Evolutionary conservation across 106 monocot genomes (phyloP).

Genomic region (Dendrobium nobile): DNA sequence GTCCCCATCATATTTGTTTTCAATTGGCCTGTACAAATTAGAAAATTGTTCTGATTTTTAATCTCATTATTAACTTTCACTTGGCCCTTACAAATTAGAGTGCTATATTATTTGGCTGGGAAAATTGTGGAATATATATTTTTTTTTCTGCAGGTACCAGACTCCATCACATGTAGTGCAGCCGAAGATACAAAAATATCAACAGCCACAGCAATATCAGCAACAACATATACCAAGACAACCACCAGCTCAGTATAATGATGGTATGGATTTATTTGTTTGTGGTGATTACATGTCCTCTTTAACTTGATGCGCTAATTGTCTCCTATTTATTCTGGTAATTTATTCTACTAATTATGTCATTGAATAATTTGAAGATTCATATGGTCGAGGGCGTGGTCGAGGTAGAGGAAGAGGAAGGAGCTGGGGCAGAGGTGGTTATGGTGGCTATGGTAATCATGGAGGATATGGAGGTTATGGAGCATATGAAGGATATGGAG

Average conservation of each 20-base stretch:
- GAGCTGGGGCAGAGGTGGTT: conserved; percentile 48
- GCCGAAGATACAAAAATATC: conserved; percentile 31
- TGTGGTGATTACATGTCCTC: not conserved
- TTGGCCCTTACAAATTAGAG: not conserved
- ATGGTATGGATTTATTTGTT: conserved; percentile 22
- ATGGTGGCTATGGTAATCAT: conserved; percentile 14
- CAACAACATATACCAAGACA: conserved; percentile 30
- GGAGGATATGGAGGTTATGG: conserved; percentile 24
- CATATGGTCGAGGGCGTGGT: conserved; percentile 68
- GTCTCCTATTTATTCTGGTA: not conserved
- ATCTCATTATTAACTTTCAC: too few species aligned
- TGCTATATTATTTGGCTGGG: not conserved
- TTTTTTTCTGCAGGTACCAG: conserved; percentile 48
- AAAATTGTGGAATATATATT: not conserved
- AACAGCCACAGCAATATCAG: conserved; percentile 28
- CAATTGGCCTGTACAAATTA: not conserved
- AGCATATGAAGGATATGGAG: conserved; percentile 21
- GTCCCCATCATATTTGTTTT: not conserved
- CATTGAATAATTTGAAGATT: conserved; percentile 23
- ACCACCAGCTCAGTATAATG: conserved; percentile 26
- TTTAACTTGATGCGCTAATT: not conserved
- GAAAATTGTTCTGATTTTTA: too few species aligned
- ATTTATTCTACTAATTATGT: not conserved
- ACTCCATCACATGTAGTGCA: conserved; percentile 41
- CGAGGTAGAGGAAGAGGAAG: conserved; percentile 77